Evolutionary conservation across 2,329 filamentous ascomycete genomes (phyloP).

Genomic region (Sporothrix protearum): DNA sequence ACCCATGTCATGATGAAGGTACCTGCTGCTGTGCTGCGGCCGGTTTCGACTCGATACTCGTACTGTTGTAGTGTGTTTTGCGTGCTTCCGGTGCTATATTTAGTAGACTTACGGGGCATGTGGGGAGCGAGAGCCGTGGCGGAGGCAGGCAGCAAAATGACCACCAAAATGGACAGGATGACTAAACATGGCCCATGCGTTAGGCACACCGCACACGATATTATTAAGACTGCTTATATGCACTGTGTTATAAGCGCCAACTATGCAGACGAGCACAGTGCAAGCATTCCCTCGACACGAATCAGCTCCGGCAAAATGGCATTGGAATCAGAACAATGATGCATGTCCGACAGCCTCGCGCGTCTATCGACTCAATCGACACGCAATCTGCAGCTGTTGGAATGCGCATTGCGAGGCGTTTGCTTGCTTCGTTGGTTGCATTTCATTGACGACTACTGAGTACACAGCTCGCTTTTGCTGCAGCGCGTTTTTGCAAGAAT

Average conservation of each 20-base stretch:
- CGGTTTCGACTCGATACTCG: neutral
- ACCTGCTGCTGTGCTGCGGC: constrained; percentile 4
- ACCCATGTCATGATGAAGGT: neutral
- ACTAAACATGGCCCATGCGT: neutral
- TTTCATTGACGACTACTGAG: too few relatives aligned
- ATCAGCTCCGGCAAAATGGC: neutral
- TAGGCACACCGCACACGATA: neutral
- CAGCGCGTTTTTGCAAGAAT: neutral
- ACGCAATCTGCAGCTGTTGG: neutral
- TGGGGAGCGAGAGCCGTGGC: neutral
- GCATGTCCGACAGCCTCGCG: neutral
- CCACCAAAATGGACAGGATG: neutral
- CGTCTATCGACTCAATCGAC: neutral
- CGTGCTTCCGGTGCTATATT: constrained; percentile 7
- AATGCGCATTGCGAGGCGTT: constrained; percentile 1
- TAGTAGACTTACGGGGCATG: neutral
- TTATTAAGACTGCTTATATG: too few relatives aligned
- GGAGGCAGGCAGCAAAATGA: neutral
- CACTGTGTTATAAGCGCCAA: too few relatives aligned
- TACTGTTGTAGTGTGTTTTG: neutral
- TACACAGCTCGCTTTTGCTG: neutral
- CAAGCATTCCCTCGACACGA: neutral
- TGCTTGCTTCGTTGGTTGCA: neutral
- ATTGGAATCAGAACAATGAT: neutral
- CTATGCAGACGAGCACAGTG: neutral